A percentile compares a stretch with the other conserved stretches of the same genome.
Conservation (phyloP, 2,329 filamentous ascomycete species). For the Emericellopsis atlantica region DNA sequence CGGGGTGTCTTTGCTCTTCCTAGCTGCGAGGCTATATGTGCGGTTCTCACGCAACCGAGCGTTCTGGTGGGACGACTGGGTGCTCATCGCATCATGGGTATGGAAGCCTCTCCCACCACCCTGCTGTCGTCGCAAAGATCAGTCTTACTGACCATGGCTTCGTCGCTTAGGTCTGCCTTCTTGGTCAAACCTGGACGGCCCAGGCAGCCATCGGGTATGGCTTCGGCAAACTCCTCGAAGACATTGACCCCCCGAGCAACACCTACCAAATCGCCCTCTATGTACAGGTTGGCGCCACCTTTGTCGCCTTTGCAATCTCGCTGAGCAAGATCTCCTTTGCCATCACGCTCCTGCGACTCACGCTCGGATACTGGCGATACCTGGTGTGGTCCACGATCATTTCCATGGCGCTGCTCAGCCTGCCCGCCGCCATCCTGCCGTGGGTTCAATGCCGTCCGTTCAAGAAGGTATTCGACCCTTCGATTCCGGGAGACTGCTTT, state of each 20-base stretch:
- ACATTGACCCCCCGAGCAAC: not conserved
- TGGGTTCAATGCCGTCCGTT: constrained; percentile 12
- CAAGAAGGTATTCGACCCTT: constrained; percentile 12
- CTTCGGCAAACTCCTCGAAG: not conserved
- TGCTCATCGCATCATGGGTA: not conserved
- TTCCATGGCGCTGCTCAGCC: constrained; percentile 8
- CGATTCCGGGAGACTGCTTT: constrained; percentile 11
- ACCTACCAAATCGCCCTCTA: not conserved
- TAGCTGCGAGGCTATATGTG: not conserved
- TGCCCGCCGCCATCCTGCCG: constrained; percentile 1
- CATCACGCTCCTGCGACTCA: constrained; percentile 13
- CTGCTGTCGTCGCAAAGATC: no score
- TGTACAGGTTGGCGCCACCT: not conserved
- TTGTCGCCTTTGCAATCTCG: not conserved
- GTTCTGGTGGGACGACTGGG: not conserved
- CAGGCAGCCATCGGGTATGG: not conserved
- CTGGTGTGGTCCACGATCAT: constrained; percentile 13
- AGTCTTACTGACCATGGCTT: no score
- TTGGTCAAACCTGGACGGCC: not conserved
- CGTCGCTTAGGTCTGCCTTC: not conserved
- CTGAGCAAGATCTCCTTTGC: constrained; percentile 16
- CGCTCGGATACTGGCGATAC: constrained; percentile 8
- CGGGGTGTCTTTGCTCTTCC: not conserved
- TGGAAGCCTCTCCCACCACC: no score
- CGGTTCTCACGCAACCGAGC: not conserved